Evolutionary conservation across 148 eudicot genomes (phyloP), one percentile per base, ranked within the genome.

Genomic region (Cornus kousa): DNA sequence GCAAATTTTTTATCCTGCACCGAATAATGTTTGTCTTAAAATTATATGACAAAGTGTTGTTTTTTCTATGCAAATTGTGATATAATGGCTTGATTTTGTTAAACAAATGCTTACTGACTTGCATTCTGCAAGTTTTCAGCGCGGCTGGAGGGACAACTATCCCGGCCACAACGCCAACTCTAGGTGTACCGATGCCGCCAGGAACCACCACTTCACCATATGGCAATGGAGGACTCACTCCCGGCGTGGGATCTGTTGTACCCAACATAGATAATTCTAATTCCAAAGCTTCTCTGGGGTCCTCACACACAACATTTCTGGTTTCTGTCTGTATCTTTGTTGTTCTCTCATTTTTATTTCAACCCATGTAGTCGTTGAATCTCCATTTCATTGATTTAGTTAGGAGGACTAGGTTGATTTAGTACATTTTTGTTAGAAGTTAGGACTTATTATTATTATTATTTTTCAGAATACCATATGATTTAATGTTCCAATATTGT

Each of bases 151-250:
- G 78, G 40, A 74, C 71, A 4, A 57, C 73, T 31, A 78, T 73
- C 3, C 86, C 86, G 40, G 67, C 74, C 9, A 57, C 73, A 19
- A 78, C 76, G 7, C 86, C 86, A 5, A 13, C 69, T 33, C 8
- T 68, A 11, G 70, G 28, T 9, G 28, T 20, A 40, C 79, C 73
- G 16, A 77, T 84, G 2, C 84, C 82, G 71, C 82, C 73, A 10
- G 80, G 76, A 31, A 75, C 82, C 24, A 14, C 65, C 23, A 43
- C 48, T 43, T 43, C 48, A 43, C 48, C 48, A 6, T 43, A 43
- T 43, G 81, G 78, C 64, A 74, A 12, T 32, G 57, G 66, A 22
- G 75, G 84, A 43, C 22, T 71, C 5, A 79, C 60, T 2, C 71
- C 83, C 1, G 74, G 81, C 39, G 22, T 31, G 64, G 75, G 75